Conservation (phyloP, 1,284 basidiomycete genomes). For the Heterobasidion occidentale region DNA sequence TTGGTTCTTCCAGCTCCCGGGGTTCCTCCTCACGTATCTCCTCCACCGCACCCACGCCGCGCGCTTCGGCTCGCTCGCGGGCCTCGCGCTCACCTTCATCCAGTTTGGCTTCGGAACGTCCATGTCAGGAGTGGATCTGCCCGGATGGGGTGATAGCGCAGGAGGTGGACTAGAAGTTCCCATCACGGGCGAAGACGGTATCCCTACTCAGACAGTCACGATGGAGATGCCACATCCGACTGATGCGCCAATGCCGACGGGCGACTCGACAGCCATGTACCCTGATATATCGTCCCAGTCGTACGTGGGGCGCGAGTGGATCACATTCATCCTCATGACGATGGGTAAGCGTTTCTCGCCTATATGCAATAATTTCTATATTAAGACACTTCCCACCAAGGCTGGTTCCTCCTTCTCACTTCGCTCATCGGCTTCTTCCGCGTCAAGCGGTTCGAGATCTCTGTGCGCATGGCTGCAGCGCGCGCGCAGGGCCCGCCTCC, state of each 20-base stretch:
- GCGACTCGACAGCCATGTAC: slow-evolving; percentile 2
- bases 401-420: slow-evolving; percentile 85
- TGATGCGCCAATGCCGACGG: slow-evolving; percentile 10
- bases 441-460: slow-evolving; percentile 73
- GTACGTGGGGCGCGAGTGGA: slow-evolving; percentile 47
- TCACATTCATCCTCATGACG: slow-evolving; percentile 88
- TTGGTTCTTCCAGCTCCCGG: slow-evolving; percentile 95
- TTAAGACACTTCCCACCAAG: slow-evolving; percentile 24
- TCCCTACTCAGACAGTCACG: neutral
- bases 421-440: slow-evolving; percentile 78
- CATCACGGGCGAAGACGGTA: neutral
- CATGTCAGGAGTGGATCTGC: slow-evolving; percentile 9
- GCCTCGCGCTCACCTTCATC: slow-evolving; percentile 91
- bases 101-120: slow-evolving; percentile 74
- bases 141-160: neutral
- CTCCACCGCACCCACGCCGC: slow-evolving; percentile 93
- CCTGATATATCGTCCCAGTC: slow-evolving; percentile 20
- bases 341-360: slow-evolving; percentile 41
- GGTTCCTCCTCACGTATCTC: slow-evolving; percentile 90
- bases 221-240: neutral
- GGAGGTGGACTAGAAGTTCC: neutral
- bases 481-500: slow-evolving; percentile 12
- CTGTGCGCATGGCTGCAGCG: slow-evolving; percentile 28
- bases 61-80: slow-evolving; percentile 90
- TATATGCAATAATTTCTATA: neutral